Conservation (phyloP, 1,284 basidiomycete genomes). For the Pisolithus thermaeus region DNA sequence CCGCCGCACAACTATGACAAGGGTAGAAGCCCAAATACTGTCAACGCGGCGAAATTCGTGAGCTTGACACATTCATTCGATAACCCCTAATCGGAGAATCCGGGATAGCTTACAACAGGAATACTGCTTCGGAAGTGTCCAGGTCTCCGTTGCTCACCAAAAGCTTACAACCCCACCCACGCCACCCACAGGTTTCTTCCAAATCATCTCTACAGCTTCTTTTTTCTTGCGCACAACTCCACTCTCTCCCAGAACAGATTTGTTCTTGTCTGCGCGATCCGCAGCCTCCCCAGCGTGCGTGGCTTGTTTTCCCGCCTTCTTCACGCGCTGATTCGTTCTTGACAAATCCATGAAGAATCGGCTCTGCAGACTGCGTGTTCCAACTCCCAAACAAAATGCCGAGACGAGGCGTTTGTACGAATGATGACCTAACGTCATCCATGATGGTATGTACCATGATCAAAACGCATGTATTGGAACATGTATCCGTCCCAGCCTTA, state of each 20-base stretch:
- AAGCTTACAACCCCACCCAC: slow-evolving; percentile 16
- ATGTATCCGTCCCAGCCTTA: slow-evolving; percentile 75
- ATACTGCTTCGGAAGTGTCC: too few species aligned
- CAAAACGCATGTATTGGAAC: slow-evolving; percentile 68
- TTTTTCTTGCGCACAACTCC: slow-evolving; percentile 50
- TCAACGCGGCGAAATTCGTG: too few species aligned
- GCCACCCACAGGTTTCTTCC: slow-evolving; percentile 38
- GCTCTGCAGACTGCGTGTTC: slow-evolving; percentile 74
- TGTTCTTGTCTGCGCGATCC: slow-evolving; percentile 76
- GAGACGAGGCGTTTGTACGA: slow-evolving; percentile 36
- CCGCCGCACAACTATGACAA: too few species aligned
- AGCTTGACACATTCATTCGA: too few species aligned
- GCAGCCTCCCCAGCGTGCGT: slow-evolving; percentile 44
- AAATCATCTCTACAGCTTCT: slow-evolving; percentile 47
- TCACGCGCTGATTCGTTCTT: slow-evolving; percentile 47
- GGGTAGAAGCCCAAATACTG: too few species aligned
- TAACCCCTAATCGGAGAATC: too few species aligned
- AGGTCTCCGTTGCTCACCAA: too few species aligned
- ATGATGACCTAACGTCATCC: slow-evolving; percentile 16
- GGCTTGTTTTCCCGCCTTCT: slow-evolving; percentile 18
- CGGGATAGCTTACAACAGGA: too few species aligned
- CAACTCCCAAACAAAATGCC: slow-evolving; percentile 82
- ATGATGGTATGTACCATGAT: slow-evolving; percentile 57
- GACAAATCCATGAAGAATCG: slow-evolving; percentile 60
- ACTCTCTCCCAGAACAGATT: slow-evolving; percentile 50